These are phyloP conservation scores for Eutrema salsugineum DNA, from an alignment of 441 rosid species.

Conservation along the genomic window DNA sequence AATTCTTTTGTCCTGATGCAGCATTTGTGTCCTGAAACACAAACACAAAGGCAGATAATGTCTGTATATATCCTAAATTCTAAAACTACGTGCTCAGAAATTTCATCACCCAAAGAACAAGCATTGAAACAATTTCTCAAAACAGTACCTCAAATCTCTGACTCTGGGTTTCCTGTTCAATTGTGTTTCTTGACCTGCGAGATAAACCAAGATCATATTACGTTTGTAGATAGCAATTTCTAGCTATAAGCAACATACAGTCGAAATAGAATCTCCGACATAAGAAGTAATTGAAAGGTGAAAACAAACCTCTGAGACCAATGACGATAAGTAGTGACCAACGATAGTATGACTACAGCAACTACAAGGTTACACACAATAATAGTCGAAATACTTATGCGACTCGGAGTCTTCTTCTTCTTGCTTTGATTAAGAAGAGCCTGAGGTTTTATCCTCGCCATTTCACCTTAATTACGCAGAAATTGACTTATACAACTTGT, in stretches of 20 bases:
- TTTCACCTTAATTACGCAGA: conserved; percentile 9
- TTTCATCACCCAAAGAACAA: neutral
- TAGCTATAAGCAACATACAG: neutral
- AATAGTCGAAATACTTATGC: conserved; percentile 56
- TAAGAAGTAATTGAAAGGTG: neutral
- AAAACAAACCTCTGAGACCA: conserved; percentile 63
- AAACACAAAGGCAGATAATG: conserved; percentile 19
- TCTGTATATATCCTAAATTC: neutral
- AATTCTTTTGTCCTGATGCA: conserved; percentile 47
- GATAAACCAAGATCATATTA: neutral
- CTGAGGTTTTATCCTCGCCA: conserved; percentile 96
- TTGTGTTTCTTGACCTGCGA: conserved; percentile 51
- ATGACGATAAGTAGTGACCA: conserved; percentile 61
- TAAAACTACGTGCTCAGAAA: neutral
- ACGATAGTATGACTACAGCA: conserved; percentile 44
- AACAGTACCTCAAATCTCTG: conserved; percentile 46
- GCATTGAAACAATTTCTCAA: neutral
- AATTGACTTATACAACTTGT: neutral
- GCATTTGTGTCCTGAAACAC: conserved; percentile 45
- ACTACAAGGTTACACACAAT: conserved; percentile 48
- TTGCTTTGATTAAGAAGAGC: conserved; percentile 82
- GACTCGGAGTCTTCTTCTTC: conserved; percentile 74
- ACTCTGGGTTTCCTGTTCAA: conserved; percentile 29
- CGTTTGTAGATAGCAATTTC: neutral
- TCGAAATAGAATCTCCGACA: neutral